A percentile compares a stretch with the other conserved stretches of the same genome.
Conservation (phyloP, 805 yeast species). For the Metschnikowia picachoensis region DNA sequence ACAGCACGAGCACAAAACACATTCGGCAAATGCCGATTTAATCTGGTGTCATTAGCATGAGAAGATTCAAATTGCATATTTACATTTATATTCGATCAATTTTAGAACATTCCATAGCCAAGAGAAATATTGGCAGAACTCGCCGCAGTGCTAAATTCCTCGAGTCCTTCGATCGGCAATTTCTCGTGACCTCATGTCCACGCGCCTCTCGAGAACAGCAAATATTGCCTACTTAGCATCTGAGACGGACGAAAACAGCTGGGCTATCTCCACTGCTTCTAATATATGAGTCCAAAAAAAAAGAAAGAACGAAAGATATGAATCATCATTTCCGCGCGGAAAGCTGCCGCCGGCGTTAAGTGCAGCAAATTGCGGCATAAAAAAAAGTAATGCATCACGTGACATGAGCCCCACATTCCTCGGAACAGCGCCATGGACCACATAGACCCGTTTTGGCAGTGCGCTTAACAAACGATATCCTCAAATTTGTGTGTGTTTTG, state of each 20-base stretch:
- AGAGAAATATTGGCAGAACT: too few relatives aligned
- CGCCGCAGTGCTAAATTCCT: too few relatives aligned
- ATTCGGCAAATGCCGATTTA: constrained; percentile 14
- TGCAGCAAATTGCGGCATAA: constrained; percentile 8
- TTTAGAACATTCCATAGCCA: too few relatives aligned
- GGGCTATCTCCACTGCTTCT: not conserved
- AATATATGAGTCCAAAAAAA: not conserved
- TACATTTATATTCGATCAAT: too few relatives aligned
- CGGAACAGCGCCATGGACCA: constrained; percentile 6
- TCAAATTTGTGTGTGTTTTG: not conserved
- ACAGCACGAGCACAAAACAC: not conserved
- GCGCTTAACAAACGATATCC: not conserved
- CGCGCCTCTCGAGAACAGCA: too few relatives aligned
- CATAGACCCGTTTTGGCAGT: constrained; percentile 1
- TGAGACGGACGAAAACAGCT: too few relatives aligned
- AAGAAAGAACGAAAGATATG: too few relatives aligned
- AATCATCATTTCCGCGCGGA: not conserved
- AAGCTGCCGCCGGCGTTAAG: not conserved
- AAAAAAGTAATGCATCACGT: constrained; percentile 3
- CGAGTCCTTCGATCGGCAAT: too few relatives aligned
- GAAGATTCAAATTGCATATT: too few relatives aligned
- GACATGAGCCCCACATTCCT: constrained; percentile 2
- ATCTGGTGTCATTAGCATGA: not conserved
- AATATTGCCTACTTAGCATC: too few relatives aligned
- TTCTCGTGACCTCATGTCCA: too few relatives aligned